A percentile compares a stretch with the other conserved stretches of the same genome.
Conservation (phyloP, 179 eudicot genomes). For the Heliamphora pulchella region DNA sequence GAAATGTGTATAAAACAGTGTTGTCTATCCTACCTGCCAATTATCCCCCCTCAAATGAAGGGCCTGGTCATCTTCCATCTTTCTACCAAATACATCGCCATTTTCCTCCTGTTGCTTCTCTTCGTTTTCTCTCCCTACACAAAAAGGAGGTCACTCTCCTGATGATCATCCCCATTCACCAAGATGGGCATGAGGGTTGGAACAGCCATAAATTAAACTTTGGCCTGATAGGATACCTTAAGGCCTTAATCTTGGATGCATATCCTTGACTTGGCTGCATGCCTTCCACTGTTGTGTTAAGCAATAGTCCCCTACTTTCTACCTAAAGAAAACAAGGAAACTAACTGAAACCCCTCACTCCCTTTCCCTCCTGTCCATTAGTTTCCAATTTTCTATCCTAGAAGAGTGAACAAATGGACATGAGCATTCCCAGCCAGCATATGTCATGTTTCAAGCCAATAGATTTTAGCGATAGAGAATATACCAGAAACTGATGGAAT, state of each 20-base stretch:
- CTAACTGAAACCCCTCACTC: not conserved
- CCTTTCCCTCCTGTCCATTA: not conserved
- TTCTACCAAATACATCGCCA: no score
- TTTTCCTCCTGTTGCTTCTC: no score
- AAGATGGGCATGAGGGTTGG: no score
- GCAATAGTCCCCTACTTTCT: not conserved
- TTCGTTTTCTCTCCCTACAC: no score
- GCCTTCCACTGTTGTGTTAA: not conserved
- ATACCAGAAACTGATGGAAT: conserved; percentile 68
- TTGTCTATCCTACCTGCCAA: no score
- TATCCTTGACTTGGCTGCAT: not conserved
- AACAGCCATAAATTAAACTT: no score
- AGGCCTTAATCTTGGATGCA: not conserved
- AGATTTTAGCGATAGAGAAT: not conserved
- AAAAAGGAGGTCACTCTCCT: no score
- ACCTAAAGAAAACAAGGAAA: not conserved
- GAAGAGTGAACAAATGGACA: not conserved
- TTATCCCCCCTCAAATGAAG: no score
- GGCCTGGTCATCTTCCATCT: no score
- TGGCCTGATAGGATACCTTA: not conserved
- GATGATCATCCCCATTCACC: no score
- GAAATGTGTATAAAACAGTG: no score
- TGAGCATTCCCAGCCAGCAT: not conserved
- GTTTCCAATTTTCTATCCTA: not conserved
- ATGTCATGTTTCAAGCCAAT: not conserved